Evolutionary conservation across 495 filamentous ascomycete species (phyloP).

Genomic region (Aspergillus mulundensis): DNA sequence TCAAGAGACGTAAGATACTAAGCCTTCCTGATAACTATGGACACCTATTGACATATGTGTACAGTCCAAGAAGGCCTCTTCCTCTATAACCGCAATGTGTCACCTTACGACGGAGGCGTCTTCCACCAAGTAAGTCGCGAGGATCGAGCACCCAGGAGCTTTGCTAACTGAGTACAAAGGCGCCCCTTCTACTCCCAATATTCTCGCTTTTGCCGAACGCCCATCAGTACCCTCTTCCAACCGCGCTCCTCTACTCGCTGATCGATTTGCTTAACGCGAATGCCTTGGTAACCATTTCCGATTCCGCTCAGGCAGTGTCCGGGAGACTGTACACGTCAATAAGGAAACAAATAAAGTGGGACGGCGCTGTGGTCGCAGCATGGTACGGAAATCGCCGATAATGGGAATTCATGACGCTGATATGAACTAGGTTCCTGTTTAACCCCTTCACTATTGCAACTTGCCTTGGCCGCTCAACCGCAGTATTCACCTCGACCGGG

Average conservation of each 20-base stretch:
- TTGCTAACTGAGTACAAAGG: constrained; percentile 40
- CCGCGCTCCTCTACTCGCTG: constrained; percentile 72
- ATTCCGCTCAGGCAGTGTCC: constrained; percentile 70
- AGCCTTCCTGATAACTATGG: not conserved
- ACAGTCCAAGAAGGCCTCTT: constrained; percentile 94
- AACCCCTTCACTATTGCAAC: constrained; percentile 93
- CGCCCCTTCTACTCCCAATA: constrained; percentile 84
- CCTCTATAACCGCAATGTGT: constrained; percentile 92
- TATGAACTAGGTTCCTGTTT: constrained; percentile 67
- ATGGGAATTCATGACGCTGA: not conserved
- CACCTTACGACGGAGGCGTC: constrained; percentile 95
- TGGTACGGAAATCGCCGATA: constrained; percentile 45
- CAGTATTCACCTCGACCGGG: constrained; percentile 83
- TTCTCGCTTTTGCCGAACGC: constrained; percentile 80
- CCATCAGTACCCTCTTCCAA: constrained; percentile 60
- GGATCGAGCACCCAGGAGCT: not conserved
- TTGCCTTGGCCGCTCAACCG: constrained; percentile 87
- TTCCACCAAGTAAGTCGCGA: constrained; percentile 71
- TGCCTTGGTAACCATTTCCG: constrained; percentile 77
- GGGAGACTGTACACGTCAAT: constrained; percentile 72
- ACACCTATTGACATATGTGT: not conserved
- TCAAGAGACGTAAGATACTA: constrained; percentile 76
- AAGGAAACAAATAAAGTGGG: constrained; percentile 73
- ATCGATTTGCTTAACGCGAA: constrained; percentile 80
- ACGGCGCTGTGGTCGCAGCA: constrained; percentile 71